phyloP scores from a whole-genome alignment of 148 eudicot genomes.

The Silene latifolia region DNA sequence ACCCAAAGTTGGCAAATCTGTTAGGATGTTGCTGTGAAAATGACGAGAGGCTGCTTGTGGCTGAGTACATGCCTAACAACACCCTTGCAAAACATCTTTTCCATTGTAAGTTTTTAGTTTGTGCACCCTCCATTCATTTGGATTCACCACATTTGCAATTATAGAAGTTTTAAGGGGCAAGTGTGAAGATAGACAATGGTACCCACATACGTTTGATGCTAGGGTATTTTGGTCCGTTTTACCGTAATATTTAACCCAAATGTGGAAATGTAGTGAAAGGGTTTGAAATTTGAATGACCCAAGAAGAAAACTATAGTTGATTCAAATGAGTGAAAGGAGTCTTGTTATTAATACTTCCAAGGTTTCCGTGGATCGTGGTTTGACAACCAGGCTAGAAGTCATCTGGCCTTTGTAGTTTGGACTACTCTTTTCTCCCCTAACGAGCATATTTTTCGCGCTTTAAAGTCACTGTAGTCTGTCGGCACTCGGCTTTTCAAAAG shows the following conservation, averaged over 20 bases:
- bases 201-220: no score
- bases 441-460: neutral
- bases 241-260: no score
- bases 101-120: conserved; percentile 45
- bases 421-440: neutral
- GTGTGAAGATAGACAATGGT: no score
- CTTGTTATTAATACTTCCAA: no score
- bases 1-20: conserved; percentile 55
- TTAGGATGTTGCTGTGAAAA: conserved; percentile 67
- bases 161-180: no score
- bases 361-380: neutral
- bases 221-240: no score
- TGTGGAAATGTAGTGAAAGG: no score
- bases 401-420: neutral
- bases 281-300: no score
- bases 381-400: neutral
- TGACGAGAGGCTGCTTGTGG: conserved; percentile 70
- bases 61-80: conserved; percentile 63
- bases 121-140: neutral
- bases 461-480: no score
- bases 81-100: conserved; percentile 80
- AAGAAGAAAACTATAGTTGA: no score
- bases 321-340: no score
- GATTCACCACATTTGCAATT: neutral
- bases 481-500: no score